Conservation (phyloP, 352 stramenopile species). For the Globisporangium carolinianum region DNA sequence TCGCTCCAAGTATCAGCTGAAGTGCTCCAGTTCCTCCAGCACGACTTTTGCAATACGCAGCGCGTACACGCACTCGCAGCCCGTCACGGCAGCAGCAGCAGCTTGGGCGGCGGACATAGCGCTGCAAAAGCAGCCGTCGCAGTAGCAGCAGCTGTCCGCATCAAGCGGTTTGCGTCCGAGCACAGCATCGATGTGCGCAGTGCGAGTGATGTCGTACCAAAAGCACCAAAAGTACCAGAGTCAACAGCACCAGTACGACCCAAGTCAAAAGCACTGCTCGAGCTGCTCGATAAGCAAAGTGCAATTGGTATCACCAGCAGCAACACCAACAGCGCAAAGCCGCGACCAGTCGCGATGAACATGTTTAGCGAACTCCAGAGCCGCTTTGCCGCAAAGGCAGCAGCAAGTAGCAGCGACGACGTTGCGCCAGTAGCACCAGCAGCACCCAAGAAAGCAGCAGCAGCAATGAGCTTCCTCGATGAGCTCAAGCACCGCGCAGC, state of each 20-base stretch:
- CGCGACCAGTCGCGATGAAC: conserved; percentile 7
- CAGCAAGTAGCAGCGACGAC: conserved; percentile 1
- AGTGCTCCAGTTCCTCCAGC: conserved; percentile 60
- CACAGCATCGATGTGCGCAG: conserved; percentile 1
- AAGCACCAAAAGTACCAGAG: too few species aligned
- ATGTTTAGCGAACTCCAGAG: conserved; percentile 39
- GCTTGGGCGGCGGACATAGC: conserved; percentile 1
- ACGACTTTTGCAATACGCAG: conserved; percentile 58
- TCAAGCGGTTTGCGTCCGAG: conserved; percentile 13
- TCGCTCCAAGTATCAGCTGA: conserved; percentile 51
- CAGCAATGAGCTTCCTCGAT: conserved; percentile 32
- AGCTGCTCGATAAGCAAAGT: conserved; percentile 26
- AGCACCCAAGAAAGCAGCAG: not conserved
- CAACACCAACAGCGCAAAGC: too few species aligned
- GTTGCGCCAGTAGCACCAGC: not conserved
- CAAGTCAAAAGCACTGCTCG: conserved; percentile 47
- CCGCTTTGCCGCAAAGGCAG: conserved; percentile 13
- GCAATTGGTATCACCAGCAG: not conserved
- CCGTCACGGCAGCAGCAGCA: not conserved
- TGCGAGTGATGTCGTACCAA: not conserved
- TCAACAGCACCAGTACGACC: conserved; percentile 14
- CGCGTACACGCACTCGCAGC: conserved; percentile 11
- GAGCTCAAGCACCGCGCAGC: conserved; percentile 33
- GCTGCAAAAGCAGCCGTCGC: conserved; percentile 1
- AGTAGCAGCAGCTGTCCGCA: conserved; percentile 3